A percentile compares a stretch with the other conserved stretches of the same genome.
Conservation (phyloP, 108 stramenopile genomes). For the Cylindrotheca fusiformis region DNA sequence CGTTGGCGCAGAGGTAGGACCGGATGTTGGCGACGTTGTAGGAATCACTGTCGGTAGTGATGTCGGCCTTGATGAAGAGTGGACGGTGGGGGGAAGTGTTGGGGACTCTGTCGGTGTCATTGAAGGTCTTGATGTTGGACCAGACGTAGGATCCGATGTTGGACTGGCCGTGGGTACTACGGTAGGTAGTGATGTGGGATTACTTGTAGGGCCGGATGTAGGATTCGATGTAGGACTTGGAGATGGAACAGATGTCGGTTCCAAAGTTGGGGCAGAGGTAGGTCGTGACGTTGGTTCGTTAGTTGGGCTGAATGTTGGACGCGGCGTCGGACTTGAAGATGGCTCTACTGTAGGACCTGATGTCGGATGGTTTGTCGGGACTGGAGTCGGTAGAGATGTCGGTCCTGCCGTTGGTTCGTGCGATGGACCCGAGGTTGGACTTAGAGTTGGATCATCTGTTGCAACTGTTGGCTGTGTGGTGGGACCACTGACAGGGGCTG, state of each 20-base stretch:
- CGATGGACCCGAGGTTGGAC: background rate
- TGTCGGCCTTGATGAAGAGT: no score
- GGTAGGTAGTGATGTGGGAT: background rate
- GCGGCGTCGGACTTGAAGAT: background rate
- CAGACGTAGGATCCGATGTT: background rate
- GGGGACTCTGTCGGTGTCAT: no score
- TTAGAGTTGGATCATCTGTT: background rate
- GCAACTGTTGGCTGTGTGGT: conserved; percentile 1
- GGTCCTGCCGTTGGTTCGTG: background rate
- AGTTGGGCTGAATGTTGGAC: background rate
- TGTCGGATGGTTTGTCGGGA: background rate
- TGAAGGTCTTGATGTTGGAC: background rate
- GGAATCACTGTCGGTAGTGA: no score
- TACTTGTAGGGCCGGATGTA: background rate
- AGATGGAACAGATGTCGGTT: background rate
- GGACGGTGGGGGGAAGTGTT: no score
- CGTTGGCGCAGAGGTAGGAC: no score
- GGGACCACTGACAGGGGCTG: background rate
- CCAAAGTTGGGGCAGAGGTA: background rate
- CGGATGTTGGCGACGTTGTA: no score
- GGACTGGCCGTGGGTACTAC: background rate
- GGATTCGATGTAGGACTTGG: background rate
- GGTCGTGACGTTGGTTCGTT: background rate
- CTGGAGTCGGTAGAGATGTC: background rate
- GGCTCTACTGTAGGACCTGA: background rate